phyloP scores from a whole-genome alignment of 352 stramenopile species.

The Globisporangium barbulae region DNA sequence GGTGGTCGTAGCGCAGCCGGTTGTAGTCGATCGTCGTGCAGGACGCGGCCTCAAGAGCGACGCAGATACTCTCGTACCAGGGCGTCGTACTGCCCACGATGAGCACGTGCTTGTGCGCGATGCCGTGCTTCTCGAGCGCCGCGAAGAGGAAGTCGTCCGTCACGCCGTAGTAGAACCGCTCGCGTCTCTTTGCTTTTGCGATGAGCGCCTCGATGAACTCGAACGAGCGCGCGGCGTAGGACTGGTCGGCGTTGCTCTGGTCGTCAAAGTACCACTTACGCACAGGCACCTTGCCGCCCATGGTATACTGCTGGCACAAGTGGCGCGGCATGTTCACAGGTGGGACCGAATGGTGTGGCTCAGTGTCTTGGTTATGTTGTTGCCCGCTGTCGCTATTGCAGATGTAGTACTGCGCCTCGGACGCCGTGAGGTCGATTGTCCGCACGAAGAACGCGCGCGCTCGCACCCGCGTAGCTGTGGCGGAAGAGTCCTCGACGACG shows the following conservation, averaged over 20 bases:
- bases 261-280: conserved; percentile 50
- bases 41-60: conserved; percentile 28
- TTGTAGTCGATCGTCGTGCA: conserved; percentile 41
- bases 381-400: conserved; percentile 9
- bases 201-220: conserved; percentile 28
- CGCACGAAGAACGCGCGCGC: conserved; percentile 32
- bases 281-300: conserved; percentile 28
- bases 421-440: conserved; percentile 25
- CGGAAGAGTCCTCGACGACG: neutral
- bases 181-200: conserved; percentile 8
- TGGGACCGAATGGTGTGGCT: conserved; percentile 14
- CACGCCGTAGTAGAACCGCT: conserved; percentile 26
- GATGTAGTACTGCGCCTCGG: conserved; percentile 23
- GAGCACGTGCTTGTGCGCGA: conserved; percentile 32
- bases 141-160: conserved; percentile 25
- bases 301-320: conserved; percentile 33
- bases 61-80: conserved; percentile 38
- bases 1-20: conserved; percentile 30
- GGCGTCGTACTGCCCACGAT: conserved; percentile 35
- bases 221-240: conserved; percentile 24
- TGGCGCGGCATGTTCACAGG: conserved; percentile 26
- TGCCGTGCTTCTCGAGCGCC: conserved; percentile 25
- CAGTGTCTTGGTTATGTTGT: neutral
- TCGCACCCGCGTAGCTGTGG: conserved; percentile 6
- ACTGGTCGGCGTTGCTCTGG: conserved; percentile 27